Base-by-base conservation (phyloP, 2,329 filamentous ascomycete species). In the Alternaria ventricosa region DNA sequence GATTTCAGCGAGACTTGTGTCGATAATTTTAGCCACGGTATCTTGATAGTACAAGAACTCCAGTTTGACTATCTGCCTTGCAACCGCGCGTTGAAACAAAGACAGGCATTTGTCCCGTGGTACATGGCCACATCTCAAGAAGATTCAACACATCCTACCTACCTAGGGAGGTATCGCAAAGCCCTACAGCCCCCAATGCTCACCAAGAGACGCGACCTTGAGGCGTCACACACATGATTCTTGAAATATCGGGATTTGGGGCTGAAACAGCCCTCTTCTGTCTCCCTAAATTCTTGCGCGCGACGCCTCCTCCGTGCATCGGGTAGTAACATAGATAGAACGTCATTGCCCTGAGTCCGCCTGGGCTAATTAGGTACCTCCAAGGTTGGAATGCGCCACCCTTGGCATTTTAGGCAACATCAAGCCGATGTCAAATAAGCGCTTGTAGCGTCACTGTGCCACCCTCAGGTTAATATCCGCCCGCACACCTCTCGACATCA, bases 91-190 rank as follows among this genome's bases (percentile, higher is more conserved):
- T 51, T 58, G 43, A 58, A 33, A 53, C 46, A 58, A 41, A 51
- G 45, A 20, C 57, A 60, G 49, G 57, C 57, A 60, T 60, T 12
- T 51, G 46, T 20, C 33, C 57, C 53, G 47, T 50, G 57, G 57
- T 41, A 43, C 46, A 46, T 53, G 33, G 44, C 53, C 36, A 50
- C 22, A 30, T 46, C 57, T 54, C 57, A 54, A 22, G 36, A 45
- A 36, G 28, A 30, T 45, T 47, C 56, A 59, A 59, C n/a, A 33
- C 28, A 30, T 25, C 30, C 18, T 59, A 44, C 20, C 36, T 43
- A 25, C 56, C 46, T 44, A 47, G 22, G 44, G 36, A 41, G 36
- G 36, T 41, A 41, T 41, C 36, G 36, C 15, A 41, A 41, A 41
- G 36, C n/a, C 36, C 36, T 41, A 41, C 36, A 41, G 36, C 36